Base-by-base conservation (phyloP, 257 asterid species). In the Fraxinus excelsior region DNA sequence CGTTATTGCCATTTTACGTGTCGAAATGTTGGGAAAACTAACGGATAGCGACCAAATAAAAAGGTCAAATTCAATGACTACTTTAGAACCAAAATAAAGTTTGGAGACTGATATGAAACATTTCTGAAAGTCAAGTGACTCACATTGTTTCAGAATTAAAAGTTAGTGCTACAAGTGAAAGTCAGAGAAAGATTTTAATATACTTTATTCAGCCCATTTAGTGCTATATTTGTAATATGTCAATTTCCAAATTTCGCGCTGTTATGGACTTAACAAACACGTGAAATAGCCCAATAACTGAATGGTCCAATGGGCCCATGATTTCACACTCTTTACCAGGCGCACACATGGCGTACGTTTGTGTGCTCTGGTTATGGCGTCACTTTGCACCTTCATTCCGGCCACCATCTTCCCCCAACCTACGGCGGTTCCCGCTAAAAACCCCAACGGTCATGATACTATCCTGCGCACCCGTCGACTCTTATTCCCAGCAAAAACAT, bases 381-480 rank as follows among this genome's bases (percentile, higher is more conserved):
- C 68, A 62, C 18, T 12, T 4, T 62, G 68, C 68, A 10, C 6
- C 35, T 0, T 26, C 19, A 62, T 23, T 62, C 35, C 68, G 35
- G 9, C 73, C 19, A 60, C 68, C 32, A 37, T 29, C 72, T 29
- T 82, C 35, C 23, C 67, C 66, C 12, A 62, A 3, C 14, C 37
- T 4, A 34, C 19, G 16, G 64, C 78, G 7, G 32, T 80, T 80
- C 83, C 83, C 85, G 79, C 87, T 81, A 78, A 78, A 78, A 64
- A 26, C 67, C 70, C 70, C 4, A 26, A 18, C 8, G 2, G 1
- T 12, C 68, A 4, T 25, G 40, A 23, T 21, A 62, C 71, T 53
- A 70, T 10, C 67, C 73, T 8, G 14, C 81, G 74, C 79, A 26
- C 29, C n/a, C 32, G 6, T 7, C 44, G 51, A 2, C 18, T 65